A percentile compares a stretch with the other conserved stretches of the same genome.
These are phyloP conservation scores for Hypoxylon sp. DNA, from an alignment of 2,329 filamentous ascomycete species.

Conservation along the genomic window DNA sequence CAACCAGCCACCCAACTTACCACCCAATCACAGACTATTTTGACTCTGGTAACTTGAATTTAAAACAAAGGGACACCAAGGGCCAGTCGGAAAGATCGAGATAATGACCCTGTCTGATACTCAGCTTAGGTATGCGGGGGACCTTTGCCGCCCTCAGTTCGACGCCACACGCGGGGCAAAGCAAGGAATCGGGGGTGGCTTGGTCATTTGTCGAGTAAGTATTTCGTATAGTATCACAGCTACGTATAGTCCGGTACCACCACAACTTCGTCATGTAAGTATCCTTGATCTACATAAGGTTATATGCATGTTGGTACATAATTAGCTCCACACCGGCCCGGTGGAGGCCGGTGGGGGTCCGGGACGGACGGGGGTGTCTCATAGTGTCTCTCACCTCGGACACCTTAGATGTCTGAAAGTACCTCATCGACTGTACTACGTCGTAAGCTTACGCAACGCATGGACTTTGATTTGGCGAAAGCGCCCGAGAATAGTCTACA, in stretches of 20 bases:
- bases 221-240: neutral
- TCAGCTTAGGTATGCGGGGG: neutral
- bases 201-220: neutral
- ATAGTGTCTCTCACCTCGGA: conserved; percentile 1
- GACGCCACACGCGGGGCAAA: neutral
- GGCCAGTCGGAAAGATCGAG: neutral
- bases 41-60: neutral
- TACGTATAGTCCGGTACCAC: neutral
- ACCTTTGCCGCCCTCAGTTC: neutral
- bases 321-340: conserved; percentile 22
- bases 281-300: too few relatives aligned
- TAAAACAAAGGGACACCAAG: neutral
- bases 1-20: neutral
- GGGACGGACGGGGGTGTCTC: neutral
- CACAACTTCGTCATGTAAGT: neutral
- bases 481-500: neutral
- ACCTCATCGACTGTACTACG: neutral
- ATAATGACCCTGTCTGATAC: neutral
- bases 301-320: neutral
- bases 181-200: neutral
- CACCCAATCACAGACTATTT: neutral
- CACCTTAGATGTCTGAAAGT: neutral
- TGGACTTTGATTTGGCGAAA: neutral
- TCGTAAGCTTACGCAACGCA: conserved; percentile 9
- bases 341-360: conserved; percentile 16